These are phyloP conservation scores for Hansenula lynferdii DNA, from an alignment of 1,139 yeast genomes.

Conservation along the genomic window DNA sequence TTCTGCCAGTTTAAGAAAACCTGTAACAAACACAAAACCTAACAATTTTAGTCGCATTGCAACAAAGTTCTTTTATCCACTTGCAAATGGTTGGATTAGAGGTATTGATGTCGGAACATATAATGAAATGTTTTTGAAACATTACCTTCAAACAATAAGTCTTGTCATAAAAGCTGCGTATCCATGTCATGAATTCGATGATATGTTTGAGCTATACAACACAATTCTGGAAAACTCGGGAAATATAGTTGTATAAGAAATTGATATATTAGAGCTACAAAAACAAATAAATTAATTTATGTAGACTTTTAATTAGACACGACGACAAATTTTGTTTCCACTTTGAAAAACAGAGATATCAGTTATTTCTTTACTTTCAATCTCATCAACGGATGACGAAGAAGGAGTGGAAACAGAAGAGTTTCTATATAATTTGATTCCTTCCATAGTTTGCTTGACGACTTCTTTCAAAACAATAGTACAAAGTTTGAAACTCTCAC, in stretches of 20 bases:
- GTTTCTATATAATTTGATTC: slow-evolving; percentile 5
- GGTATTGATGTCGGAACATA: slow-evolving; percentile 32
- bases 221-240: slow-evolving; percentile 11
- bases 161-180: slow-evolving; percentile 28
- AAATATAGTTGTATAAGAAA: background rate
- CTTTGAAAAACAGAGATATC: slow-evolving; percentile 6
- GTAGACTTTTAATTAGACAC: background rate
- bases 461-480: slow-evolving; percentile 29
- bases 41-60: slow-evolving; percentile 29
- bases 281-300: background rate
- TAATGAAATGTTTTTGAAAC: slow-evolving; percentile 30
- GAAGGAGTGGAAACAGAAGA: background rate
- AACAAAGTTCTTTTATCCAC: slow-evolving; percentile 30
- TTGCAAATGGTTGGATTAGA: slow-evolving; percentile 32
- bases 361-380: slow-evolving; percentile 2
- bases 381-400: background rate
- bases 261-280: background rate
- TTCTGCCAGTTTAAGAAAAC: slow-evolving; percentile 26
- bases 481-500: slow-evolving; percentile 32
- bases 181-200: slow-evolving; percentile 30
- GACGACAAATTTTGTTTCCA: background rate
- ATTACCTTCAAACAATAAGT: slow-evolving; percentile 29
- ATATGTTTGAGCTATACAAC: slow-evolving; percentile 23
- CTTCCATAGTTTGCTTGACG: slow-evolving; percentile 16
- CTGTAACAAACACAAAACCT: slow-evolving; percentile 9